A percentile compares a stretch with the other conserved stretches of the same genome.
Conservation (phyloP, 805 yeast species). For the Priceomyces haplophilus region DNA sequence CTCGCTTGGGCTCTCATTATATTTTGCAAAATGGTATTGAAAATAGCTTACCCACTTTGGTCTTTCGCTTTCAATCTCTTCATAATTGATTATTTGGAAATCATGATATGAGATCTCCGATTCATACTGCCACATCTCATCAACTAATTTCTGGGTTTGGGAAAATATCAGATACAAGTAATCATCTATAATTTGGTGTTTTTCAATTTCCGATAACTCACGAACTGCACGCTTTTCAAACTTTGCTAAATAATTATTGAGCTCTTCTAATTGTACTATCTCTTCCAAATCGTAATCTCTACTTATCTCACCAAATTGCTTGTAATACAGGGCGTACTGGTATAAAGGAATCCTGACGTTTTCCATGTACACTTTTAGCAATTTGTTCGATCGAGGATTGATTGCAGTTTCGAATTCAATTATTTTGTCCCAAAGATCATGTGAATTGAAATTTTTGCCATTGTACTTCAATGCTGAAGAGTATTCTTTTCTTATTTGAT, state of each 20-base stretch:
- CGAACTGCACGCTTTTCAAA: slow-evolving; percentile 19
- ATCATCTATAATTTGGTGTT: slow-evolving; percentile 41
- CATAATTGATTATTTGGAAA: slow-evolving; percentile 43
- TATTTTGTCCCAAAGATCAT: slow-evolving; percentile 78
- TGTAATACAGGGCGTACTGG: slow-evolving; percentile 78
- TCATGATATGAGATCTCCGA: slow-evolving; percentile 54
- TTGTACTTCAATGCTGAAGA: slow-evolving; percentile 46
- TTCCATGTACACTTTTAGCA: slow-evolving; percentile 41
- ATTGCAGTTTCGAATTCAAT: slow-evolving; percentile 55
- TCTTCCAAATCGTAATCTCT: slow-evolving; percentile 30
- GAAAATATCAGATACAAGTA: slow-evolving; percentile 43
- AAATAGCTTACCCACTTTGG: slow-evolving; percentile 63
- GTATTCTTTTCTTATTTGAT: slow-evolving; percentile 42
- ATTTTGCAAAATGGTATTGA: slow-evolving; percentile 45
- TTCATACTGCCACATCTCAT: slow-evolving; percentile 71
- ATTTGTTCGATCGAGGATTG: slow-evolving; percentile 32
- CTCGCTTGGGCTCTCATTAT: slow-evolving; percentile 2
- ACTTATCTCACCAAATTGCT: slow-evolving; percentile 40
- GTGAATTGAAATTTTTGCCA: slow-evolving; percentile 75
- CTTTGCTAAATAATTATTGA: slow-evolving; percentile 19
- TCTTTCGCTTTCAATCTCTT: slow-evolving; percentile 42
- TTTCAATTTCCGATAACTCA: slow-evolving; percentile 35
- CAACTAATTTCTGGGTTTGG: slow-evolving; percentile 50
- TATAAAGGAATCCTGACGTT: slow-evolving; percentile 68
- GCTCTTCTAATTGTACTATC: slow-evolving; percentile 16